phyloP scores from a whole-genome alignment of 345 rosid genomes.

The Mercurialis annua region DNA sequence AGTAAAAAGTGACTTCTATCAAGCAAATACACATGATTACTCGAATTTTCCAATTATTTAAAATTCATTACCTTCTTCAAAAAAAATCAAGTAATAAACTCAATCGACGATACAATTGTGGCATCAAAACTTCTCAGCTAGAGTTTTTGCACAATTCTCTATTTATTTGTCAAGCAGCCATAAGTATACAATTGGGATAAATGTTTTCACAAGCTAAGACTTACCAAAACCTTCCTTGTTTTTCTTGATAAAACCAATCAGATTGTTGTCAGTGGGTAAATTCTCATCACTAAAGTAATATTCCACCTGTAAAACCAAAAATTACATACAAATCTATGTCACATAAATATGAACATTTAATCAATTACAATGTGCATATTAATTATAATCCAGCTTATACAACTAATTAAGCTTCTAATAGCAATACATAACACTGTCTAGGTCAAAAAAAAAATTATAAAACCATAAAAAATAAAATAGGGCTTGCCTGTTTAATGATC shows the following conservation, averaged over 20 bases:
- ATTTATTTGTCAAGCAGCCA: not conserved
- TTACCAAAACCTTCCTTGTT: conserved; percentile 81
- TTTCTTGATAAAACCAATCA: conserved; percentile 62
- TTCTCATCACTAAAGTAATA: conserved; percentile 92
- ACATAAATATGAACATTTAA: too few species aligned
- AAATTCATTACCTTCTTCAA: too few species aligned
- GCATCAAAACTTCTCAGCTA: too few species aligned
- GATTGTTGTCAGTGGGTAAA: conserved; percentile 70
- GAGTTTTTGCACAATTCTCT: too few species aligned
- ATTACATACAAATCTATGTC: not conserved
- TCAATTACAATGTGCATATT: too few species aligned
- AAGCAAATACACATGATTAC: too few species aligned
- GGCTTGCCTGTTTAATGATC: conserved; percentile 26
- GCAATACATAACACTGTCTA: not conserved
- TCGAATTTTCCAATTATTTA: too few species aligned
- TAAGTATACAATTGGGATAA: not conserved
- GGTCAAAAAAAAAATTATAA: not conserved
- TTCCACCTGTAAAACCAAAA: conserved; percentile 56
- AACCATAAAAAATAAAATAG: not conserved
- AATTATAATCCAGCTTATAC: not conserved
- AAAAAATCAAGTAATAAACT: too few species aligned
- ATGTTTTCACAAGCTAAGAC: conserved; percentile 3
- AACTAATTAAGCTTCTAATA: not conserved
- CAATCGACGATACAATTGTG: too few species aligned
- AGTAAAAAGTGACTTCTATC: too few species aligned